Evolutionary conservation across 495 filamentous ascomycete species (phyloP).

Genomic region (Talaromyces nanjingensis): DNA sequence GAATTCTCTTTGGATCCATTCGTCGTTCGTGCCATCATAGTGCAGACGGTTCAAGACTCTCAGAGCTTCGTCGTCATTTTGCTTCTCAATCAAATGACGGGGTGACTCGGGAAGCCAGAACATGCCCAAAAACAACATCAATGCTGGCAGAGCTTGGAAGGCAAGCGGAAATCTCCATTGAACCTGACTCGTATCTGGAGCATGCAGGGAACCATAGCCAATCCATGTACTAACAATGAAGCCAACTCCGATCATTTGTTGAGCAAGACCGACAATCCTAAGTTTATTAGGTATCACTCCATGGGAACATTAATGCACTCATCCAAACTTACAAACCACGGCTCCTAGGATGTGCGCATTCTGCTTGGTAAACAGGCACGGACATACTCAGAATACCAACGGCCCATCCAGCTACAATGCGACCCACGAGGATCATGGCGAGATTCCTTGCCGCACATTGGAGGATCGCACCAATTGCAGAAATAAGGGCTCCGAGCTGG

Average conservation of each 20-base stretch:
- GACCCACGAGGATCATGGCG: slow-evolving; percentile 53
- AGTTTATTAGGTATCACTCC: slow-evolving; percentile 21
- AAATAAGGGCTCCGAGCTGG: slow-evolving; percentile 48
- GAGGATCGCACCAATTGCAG: slow-evolving; percentile 47
- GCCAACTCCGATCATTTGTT: slow-evolving; percentile 54
- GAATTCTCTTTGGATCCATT: slow-evolving; percentile 43
- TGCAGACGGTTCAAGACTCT: slow-evolving; percentile 45
- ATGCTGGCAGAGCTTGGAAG: slow-evolving; percentile 41
- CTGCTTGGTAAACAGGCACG: slow-evolving; percentile 53
- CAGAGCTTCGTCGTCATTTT: slow-evolving; percentile 36
- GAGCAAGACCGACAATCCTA: slow-evolving; percentile 46
- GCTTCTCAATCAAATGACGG: slow-evolving; percentile 46
- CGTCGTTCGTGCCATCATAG: slow-evolving; percentile 38
- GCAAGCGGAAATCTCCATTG: slow-evolving; percentile 53
- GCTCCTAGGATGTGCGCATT: slow-evolving; percentile 44
- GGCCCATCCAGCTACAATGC: slow-evolving; percentile 55
- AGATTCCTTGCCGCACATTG: slow-evolving; percentile 46
- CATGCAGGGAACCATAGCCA: slow-evolving; percentile 45
- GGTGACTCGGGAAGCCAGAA: slow-evolving; percentile 50
- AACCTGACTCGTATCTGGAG: slow-evolving; percentile 30
- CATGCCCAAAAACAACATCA: slow-evolving; percentile 39
- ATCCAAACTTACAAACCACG: slow-evolving; percentile 31
- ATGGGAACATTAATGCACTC: background rate
- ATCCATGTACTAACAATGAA: slow-evolving; percentile 51
- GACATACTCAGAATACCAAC: slow-evolving; percentile 53